Percentiles rank a stretch among this genome's conserved stretches.
Conservation (phyloP, 1,284 basidiomycete genomes). For the Ustilago crameri region DNA sequence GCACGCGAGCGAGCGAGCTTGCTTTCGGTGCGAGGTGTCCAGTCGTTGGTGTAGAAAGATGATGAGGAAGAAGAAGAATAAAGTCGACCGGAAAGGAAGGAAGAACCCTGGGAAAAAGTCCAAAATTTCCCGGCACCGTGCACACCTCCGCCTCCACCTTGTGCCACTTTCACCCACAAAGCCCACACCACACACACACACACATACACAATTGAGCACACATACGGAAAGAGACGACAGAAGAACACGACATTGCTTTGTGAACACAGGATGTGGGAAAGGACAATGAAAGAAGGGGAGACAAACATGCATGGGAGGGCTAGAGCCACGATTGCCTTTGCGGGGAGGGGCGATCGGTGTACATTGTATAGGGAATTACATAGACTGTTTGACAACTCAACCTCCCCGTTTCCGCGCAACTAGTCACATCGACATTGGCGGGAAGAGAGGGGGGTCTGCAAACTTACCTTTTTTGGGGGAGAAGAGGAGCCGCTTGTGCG, state of each 20-base stretch:
- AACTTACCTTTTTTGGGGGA: conserved; percentile 42
- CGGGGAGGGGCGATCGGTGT: not conserved
- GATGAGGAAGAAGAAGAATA: too few species aligned
- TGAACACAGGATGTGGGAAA: too few species aligned
- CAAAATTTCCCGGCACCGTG: too few species aligned
- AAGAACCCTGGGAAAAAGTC: too few species aligned
- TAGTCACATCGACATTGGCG: not conserved
- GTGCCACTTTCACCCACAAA: too few species aligned
- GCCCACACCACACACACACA: conserved; percentile 4
- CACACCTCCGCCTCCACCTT: too few species aligned
- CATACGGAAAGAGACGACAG: too few species aligned
- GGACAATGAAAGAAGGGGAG: not conserved
- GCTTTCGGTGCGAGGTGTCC: too few species aligned
- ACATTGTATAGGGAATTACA: conserved; percentile 1
- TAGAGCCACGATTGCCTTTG: not conserved
- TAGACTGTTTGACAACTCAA: conserved; percentile 2
- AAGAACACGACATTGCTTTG: too few species aligned
- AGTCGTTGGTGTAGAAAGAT: too few species aligned
- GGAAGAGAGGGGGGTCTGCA: conserved; percentile 6
- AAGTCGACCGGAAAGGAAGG: too few species aligned
- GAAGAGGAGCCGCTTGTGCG: not conserved
- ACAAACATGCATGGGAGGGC: conserved; percentile 11
- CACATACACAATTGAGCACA: not conserved
- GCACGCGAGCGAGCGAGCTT: too few species aligned
- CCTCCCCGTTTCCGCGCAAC: not conserved